These are phyloP conservation scores for Colletotrichum cuscutae DNA, from an alignment of 2,329 filamentous ascomycete species.

Conservation along the genomic window DNA sequence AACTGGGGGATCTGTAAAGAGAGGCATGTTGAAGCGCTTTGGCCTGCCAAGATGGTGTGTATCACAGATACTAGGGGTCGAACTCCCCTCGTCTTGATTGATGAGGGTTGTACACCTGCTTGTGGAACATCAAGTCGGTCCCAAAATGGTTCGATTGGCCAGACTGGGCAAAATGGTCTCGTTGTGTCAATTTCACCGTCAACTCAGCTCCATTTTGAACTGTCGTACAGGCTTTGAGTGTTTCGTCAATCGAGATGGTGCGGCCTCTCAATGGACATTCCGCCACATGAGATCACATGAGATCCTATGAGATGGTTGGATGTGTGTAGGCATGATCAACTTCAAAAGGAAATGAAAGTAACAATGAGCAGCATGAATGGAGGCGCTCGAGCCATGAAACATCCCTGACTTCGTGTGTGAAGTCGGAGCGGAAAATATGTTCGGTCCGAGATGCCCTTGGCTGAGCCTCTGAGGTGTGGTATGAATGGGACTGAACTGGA, in stretches of 20 bases:
- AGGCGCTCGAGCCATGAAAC: neutral
- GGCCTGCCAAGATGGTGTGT: neutral
- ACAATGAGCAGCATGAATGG: neutral
- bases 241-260: neutral
- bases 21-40: neutral
- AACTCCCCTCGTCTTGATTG: constrained; percentile 10
- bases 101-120: constrained; percentile 4
- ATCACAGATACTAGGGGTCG: constrained; percentile 2
- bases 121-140: constrained; percentile 12
- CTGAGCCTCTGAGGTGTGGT: no score
- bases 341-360: neutral
- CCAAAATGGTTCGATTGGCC: neutral
- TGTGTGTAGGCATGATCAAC: neutral
- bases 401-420: neutral
- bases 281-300: neutral
- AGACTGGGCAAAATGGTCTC: neutral
- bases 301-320: neutral
- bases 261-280: neutral
- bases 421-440: constrained; percentile 10
- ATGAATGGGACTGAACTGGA: neutral
- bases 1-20: neutral
- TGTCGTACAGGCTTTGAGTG: neutral
- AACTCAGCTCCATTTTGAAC: neutral
- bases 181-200: neutral
- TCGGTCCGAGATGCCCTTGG: neutral